Evolutionary conservation across 768 basidiomycete species (phyloP).

Genomic region (Mycena galopus): DNA sequence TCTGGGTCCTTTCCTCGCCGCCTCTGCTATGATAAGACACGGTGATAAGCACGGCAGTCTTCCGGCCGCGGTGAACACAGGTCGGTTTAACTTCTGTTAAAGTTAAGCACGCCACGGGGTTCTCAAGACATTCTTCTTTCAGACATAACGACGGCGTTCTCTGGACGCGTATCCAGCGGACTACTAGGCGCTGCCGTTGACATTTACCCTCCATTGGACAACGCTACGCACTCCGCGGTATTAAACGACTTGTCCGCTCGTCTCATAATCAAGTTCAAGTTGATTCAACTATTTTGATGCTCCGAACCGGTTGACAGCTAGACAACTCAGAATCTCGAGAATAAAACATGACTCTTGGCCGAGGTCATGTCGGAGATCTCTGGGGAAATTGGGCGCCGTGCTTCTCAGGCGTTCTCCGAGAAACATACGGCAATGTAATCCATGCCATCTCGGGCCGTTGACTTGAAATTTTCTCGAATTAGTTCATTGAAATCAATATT

Average conservation of each 20-base stretch:
- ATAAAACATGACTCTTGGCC: background rate
- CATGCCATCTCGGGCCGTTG: background rate
- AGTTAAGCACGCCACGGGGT: constrained; percentile 1
- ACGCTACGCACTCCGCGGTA: background rate
- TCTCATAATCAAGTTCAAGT: background rate
- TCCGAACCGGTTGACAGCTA: constrained; percentile 5
- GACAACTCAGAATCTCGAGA: background rate
- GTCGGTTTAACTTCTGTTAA: background rate
- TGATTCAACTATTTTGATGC: background rate
- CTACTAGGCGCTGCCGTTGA: background rate
- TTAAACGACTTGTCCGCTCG: background rate
- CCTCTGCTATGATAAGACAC: background rate
- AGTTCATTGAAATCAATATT: background rate
- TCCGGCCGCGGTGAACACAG: constrained; percentile 3
- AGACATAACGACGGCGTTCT: too few relatives aligned
- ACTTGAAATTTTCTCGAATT: too few relatives aligned
- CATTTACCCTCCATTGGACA: background rate
- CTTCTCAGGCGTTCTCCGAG: background rate
- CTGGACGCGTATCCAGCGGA: background rate
- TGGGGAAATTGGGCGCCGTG: background rate
- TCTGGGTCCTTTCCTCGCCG: background rate
- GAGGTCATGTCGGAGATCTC: constrained; percentile 1
- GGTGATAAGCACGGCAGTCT: background rate
- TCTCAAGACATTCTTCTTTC: background rate
- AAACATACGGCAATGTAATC: background rate